Percentiles rank a stretch among this genome's conserved stretches.
Evolutionary conservation across 2,329 filamentous ascomycete species (phyloP).

Genomic region (Furcasterigmium sp.): DNA sequence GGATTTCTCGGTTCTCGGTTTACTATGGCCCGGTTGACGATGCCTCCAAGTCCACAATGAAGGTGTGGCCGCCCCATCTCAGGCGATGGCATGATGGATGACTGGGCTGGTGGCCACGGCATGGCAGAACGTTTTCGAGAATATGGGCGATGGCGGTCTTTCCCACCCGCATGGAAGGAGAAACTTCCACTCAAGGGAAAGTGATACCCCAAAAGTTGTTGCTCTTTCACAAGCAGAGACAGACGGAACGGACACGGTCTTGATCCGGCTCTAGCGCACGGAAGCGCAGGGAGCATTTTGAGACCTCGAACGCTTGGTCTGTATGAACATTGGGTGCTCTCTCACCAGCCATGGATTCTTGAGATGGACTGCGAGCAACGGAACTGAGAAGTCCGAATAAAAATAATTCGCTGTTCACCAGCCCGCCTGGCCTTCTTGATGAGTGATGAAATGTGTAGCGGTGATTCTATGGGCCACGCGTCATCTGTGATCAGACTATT

Average conservation of each 20-base stretch:
- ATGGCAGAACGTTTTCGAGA: constrained; percentile 19
- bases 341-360: constrained; percentile 22
- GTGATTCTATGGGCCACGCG: too few relatives aligned
- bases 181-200: constrained; percentile 22
- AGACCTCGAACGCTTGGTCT: constrained; percentile 26
- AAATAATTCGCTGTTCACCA: constrained; percentile 21
- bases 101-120: constrained; percentile 16
- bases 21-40: constrained; percentile 36
- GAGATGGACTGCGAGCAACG: constrained; percentile 23
- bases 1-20: constrained; percentile 49
- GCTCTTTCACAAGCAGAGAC: constrained; percentile 17
- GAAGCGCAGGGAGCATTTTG: constrained; percentile 17
- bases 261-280: constrained; percentile 9
- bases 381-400: constrained; percentile 36
- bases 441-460: too few relatives aligned
- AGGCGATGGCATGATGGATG: constrained; percentile 14
- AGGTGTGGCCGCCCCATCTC: constrained; percentile 21
- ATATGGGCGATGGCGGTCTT: constrained; percentile 27
- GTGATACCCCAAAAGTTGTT: constrained; percentile 17
- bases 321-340: neutral
- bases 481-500: too few relatives aligned
- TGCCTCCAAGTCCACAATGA: constrained; percentile 14
- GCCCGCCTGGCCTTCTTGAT: too few relatives aligned
- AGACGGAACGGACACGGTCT: constrained; percentile 11
- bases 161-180: constrained; percentile 28